Evolutionary conservation across 352 stramenopile species (phyloP), one percentile per base, ranked within the genome.

Genomic region (Globisporangium canariense): DNA sequence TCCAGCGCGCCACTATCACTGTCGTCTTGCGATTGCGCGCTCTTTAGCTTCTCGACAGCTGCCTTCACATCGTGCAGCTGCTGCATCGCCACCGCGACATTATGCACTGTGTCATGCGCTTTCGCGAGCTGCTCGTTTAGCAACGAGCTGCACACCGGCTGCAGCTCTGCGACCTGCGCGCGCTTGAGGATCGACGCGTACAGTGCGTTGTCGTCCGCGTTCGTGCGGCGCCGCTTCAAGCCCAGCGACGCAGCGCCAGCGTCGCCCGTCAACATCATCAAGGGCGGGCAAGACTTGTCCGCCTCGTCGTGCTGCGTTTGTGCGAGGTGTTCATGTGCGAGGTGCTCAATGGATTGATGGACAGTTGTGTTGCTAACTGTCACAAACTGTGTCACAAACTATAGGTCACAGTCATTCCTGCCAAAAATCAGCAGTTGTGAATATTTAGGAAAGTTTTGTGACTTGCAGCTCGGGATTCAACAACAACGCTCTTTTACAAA

Each of bases 161-260:
- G 47, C 20, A 53, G 47, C 20, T 53, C 47, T 6, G 47, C 22
- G 11, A 53, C 10, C 10, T 34, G n/a, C 47, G 47, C 47, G 47
- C 47, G 47, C 11, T 34, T 53, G 10, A 53, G 47, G 22, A 53
- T 53, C 20, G 47, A 53, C 22, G 47, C 47, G 47, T 53, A 53
- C 20, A 53, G 47, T 18, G 47, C 47, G 4, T 34, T 22, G 10
- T 53, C 47, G 47, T 34, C 20, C 18, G 47, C 47, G 20, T 32
- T 3, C 1, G 47, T n/a, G 20, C 47, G 47, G 3, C 20, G 47
- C 22, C 47, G 47, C 22, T 34, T 53, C 14, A 18, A 53, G 13
- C 20, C n/a, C 47, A 53, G 20, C 14, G n/a, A 14, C 14, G 47
- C 47, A 10, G 20, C n/a, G 20, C n/a, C n/a, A 13, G 20, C 10